Conservation (phyloP, 169 alveolate species). For the Eimeria sp. region DNA sequence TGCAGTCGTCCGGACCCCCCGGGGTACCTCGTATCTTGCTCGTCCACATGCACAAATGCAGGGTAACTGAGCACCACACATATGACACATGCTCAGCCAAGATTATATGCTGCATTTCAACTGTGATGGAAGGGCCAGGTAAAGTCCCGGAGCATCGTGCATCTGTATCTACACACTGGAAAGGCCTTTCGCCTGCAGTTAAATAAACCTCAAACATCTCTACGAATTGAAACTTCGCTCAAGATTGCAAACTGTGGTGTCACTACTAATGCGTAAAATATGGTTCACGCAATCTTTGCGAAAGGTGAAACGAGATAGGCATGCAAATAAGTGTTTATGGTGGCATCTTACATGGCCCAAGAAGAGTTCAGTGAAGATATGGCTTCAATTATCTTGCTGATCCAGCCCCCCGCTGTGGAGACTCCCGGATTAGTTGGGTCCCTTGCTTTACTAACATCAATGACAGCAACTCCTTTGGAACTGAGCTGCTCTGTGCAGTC, state of each 20-base stretch:
- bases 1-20: slow-evolving; percentile 69
- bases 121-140: neutral
- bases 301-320: neutral
- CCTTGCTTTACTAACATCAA: slow-evolving; percentile 74
- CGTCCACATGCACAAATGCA: slow-evolving; percentile 69
- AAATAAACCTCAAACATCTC: neutral
- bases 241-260: neutral
- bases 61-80: slow-evolving; percentile 54
- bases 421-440: slow-evolving; percentile 64
- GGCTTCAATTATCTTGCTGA: slow-evolving; percentile 65
- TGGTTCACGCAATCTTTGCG: neutral
- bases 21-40: slow-evolving; percentile 52
- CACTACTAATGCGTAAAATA: neutral
- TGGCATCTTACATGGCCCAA: slow-evolving; percentile 37
- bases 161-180: neutral
- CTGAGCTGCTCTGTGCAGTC: slow-evolving; percentile 55
- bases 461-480: slow-evolving; percentile 54
- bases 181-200: neutral
- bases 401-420: slow-evolving; percentile 65
- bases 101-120: neutral
- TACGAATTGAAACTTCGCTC: neutral
- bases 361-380: slow-evolving; percentile 29
- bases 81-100: neutral
- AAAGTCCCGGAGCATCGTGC: neutral
- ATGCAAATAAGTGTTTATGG: neutral